Percentiles rank a stretch among this genome's conserved stretches.
phyloP scores from a whole-genome alignment of 2,329 filamentous ascomycete species.

The Verticillium nubilum region DNA sequence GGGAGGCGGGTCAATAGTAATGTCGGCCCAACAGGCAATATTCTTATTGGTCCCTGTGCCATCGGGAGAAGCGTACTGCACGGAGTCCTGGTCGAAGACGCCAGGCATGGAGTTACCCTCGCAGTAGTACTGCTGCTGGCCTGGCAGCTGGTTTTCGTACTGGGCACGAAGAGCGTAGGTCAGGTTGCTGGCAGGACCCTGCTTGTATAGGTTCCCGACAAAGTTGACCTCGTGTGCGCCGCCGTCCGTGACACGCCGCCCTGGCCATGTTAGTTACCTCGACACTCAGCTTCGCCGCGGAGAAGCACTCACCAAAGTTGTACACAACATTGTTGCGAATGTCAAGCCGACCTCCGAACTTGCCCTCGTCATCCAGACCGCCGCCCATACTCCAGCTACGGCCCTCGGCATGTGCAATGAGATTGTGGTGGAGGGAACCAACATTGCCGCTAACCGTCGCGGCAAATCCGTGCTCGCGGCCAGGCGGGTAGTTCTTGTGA shows the following conservation, averaged over 20 bases:
- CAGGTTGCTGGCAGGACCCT: conserved; percentile 20
- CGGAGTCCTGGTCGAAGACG: conserved; percentile 19
- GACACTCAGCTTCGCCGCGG: not conserved
- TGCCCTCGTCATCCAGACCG: conserved; percentile 20
- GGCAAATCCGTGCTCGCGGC: conserved; percentile 20
- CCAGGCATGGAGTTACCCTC: conserved; percentile 25
- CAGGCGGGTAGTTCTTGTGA: conserved; percentile 28
- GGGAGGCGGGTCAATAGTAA: conserved; percentile 19
- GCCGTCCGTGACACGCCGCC: conserved; percentile 23
- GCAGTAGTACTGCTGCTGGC: conserved; percentile 26
- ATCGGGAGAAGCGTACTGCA: conserved; percentile 18
- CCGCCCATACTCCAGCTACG: conserved; percentile 30
- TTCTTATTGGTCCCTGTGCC: conserved; percentile 13
- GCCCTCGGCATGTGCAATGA: conserved; percentile 23
- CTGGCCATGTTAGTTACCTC: not conserved
- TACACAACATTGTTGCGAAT: conserved; percentile 30
- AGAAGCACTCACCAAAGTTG: conserved; percentile 19
- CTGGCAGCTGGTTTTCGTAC: conserved; percentile 25
- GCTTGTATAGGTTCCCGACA: conserved; percentile 27
- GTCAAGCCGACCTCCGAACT: conserved; percentile 24
- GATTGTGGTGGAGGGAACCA: conserved; percentile 28
- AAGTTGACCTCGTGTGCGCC: conserved; percentile 25
- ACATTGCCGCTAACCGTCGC: conserved; percentile 25
- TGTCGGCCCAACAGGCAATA: conserved; percentile 24
- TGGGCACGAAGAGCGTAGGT: conserved; percentile 18